These are phyloP conservation scores for Asterochloris erici DNA, from an alignment of 139 green algal species.

Conservation along the genomic window DNA sequence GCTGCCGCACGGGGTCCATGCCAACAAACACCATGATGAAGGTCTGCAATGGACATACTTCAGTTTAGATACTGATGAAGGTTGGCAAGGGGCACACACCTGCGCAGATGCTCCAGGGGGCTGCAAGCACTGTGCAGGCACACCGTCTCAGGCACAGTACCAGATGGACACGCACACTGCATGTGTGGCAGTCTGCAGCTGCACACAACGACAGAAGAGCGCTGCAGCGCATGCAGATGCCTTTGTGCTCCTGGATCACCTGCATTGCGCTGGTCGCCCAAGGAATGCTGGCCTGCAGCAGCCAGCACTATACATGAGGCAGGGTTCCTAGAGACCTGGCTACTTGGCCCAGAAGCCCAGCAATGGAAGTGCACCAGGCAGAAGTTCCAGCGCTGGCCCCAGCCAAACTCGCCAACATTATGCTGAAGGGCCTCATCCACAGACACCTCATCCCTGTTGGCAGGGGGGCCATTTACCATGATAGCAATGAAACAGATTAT, in stretches of 20 bases:
- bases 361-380: conserved; percentile 18
- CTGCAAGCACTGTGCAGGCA: no score
- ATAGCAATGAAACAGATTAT: no score
- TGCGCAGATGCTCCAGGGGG: not conserved
- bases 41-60: conserved; percentile 20
- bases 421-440: conserved; percentile 29
- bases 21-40: conserved; percentile 25
- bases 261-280: not conserved
- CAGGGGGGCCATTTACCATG: not conserved
- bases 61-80: not conserved
- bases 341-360: not conserved
- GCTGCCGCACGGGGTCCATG: conserved; percentile 16
- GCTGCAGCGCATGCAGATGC: not conserved
- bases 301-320: not conserved
- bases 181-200: no score
- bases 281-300: not conserved
- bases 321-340: no score
- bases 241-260: not conserved
- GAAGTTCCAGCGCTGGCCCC: conserved; percentile 25
- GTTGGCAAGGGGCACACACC: not conserved
- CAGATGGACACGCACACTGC: no score
- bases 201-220: no score
- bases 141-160: no score
- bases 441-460: conserved; percentile 6
- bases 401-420: conserved; percentile 31